Conservation (phyloP, 768 basidiomycete species). For the Pleurotus platypus region DNA sequence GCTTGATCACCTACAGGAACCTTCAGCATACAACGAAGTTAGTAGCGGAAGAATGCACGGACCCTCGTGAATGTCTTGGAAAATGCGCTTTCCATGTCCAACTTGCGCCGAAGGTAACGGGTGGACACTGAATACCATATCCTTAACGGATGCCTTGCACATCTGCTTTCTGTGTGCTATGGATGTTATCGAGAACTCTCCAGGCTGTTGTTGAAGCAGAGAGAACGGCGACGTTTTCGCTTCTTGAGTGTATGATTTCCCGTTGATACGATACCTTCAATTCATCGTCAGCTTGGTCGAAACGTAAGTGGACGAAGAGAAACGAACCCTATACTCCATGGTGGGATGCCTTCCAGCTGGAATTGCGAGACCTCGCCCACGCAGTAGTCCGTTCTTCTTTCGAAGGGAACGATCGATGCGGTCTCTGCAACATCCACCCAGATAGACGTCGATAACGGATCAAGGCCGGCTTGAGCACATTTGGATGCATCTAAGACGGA, state of each 20-base stretch:
- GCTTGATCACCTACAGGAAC: constrained; percentile 74
- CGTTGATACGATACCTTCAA: constrained; percentile 76
- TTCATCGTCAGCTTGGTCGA: background rate
- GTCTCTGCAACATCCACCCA: constrained; percentile 97
- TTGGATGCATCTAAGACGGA: constrained; percentile 75
- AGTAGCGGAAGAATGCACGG: constrained; percentile 13
- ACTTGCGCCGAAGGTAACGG: constrained; percentile 87
- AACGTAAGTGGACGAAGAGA: background rate
- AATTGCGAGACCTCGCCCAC: constrained; percentile 89
- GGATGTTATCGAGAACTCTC: constrained; percentile 81
- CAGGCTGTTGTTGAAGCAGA: constrained; percentile 76
- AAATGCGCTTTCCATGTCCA: constrained; percentile 74
- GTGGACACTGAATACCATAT: constrained; percentile 73
- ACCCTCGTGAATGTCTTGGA: constrained; percentile 92
- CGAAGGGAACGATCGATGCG: constrained; percentile 86
- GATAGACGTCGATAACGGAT: constrained; percentile 56
- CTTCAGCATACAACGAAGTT: background rate
- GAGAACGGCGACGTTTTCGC: constrained; percentile 82
- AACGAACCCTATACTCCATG: constrained; percentile 83
- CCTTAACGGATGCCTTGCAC: constrained; percentile 81
- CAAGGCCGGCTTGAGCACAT: constrained; percentile 72
- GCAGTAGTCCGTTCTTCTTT: constrained; percentile 77
- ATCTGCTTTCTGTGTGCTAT: constrained; percentile 91
- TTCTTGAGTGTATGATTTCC: constrained; percentile 68
- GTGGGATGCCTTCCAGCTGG: constrained; percentile 89